These are phyloP conservation scores for Populus pruinosa DNA, from an alignment of 345 rosid species.

Conservation along the genomic window DNA sequence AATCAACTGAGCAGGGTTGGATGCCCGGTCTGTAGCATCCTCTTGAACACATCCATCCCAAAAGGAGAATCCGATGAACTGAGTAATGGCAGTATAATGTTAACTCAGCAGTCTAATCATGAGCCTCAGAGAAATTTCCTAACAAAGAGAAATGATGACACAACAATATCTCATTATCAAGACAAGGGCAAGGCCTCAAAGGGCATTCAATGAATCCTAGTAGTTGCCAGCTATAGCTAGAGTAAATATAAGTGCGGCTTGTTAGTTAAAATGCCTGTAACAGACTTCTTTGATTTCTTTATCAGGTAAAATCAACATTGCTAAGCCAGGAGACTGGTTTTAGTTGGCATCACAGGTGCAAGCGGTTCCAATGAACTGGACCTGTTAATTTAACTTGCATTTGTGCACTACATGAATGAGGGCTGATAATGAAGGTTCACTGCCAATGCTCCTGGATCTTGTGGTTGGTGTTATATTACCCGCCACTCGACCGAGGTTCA, in stretches of 20 bases:
- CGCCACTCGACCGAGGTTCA: too few species aligned
- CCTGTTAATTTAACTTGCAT: too few species aligned
- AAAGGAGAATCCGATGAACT: conserved; percentile 95
- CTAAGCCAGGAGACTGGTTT: not conserved
- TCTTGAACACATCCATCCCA: conserved; percentile 91
- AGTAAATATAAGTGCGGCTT: not conserved
- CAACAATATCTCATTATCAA: conserved; percentile 25
- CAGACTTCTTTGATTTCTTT: not conserved
- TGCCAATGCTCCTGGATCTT: too few species aligned
- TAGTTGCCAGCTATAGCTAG: not conserved
- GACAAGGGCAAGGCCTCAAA: conserved; percentile 18
- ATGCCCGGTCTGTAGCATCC: conserved; percentile 92
- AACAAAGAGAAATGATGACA: conserved; percentile 24
- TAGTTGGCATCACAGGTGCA: not conserved
- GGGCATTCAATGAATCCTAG: conserved; percentile 14
- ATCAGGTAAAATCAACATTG: not conserved
- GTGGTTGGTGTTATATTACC: too few species aligned
- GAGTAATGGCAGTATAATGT: conserved; percentile 40
- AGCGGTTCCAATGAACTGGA: too few species aligned
- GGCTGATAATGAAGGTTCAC: too few species aligned
- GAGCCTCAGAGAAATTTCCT: conserved; percentile 26
- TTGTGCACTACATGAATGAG: too few species aligned
- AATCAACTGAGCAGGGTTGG: conserved; percentile 86
- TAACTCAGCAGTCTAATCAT: conserved; percentile 34
- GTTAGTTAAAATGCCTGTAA: not conserved